Percentiles rank a stretch among this genome's conserved stretches.
Evolutionary conservation across 2,329 filamentous ascomycete species (phyloP).

Genomic region (Calonectria hawksworthii): DNA sequence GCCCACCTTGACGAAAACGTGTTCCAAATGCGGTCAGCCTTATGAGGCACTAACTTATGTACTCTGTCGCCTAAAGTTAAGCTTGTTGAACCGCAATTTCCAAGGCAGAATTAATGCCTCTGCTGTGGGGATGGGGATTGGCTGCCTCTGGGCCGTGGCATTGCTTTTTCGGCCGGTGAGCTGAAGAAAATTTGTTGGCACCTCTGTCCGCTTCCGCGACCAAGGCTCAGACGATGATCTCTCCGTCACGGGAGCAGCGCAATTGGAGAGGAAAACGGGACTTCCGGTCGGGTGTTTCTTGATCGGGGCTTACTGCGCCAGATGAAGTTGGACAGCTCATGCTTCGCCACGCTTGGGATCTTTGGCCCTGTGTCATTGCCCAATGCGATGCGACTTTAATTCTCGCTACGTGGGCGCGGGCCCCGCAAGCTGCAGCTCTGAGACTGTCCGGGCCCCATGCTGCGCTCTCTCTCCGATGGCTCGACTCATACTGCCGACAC

Average conservation of each 20-base stretch:
- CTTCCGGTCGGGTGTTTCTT: not conserved
- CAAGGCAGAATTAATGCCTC: not conserved
- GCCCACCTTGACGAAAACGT: not conserved
- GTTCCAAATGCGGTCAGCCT: not conserved
- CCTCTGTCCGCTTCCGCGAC: too few species aligned
- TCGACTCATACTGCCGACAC: not conserved
- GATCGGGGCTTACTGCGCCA: not conserved
- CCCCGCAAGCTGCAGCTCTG: slow-evolving; percentile 2
- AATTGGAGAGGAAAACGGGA: not conserved
- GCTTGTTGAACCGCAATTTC: not conserved
- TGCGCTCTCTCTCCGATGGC: not conserved
- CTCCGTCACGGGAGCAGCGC: not conserved
- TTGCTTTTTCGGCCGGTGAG: not conserved
- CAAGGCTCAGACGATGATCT: not conserved
- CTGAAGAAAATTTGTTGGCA: not conserved
- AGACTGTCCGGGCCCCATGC: not conserved
- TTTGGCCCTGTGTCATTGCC: not conserved
- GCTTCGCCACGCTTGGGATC: not conserved
- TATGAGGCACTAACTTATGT: not conserved
- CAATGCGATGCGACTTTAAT: not conserved
- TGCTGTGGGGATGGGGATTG: not conserved
- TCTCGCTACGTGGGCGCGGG: not conserved
- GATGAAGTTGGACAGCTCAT: not conserved
- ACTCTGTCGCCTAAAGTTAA: not conserved
- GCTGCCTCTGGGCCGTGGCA: not conserved